These are phyloP conservation scores for Sparassis latifolia DNA, from an alignment of 1,284 basidiomycete genomes.

Conservation along the genomic window DNA sequence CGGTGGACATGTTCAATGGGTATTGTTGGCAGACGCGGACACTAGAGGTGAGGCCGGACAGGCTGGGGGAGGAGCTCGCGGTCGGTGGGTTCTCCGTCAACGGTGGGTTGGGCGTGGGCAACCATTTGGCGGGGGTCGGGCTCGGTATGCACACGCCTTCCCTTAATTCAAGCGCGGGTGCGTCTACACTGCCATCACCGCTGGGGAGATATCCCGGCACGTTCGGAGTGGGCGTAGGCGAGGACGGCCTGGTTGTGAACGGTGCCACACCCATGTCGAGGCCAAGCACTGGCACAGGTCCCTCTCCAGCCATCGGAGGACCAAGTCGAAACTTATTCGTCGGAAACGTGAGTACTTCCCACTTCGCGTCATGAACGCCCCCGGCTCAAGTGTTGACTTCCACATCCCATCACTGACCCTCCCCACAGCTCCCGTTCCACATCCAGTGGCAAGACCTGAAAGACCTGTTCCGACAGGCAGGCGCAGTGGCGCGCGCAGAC, in stretches of 20 bases:
- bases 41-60: conserved; percentile 83
- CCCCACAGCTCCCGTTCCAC: conserved; percentile 80
- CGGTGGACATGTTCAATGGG: conserved; percentile 87
- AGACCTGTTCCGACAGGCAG: conserved; percentile 85
- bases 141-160: neutral
- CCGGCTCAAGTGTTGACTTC: too few species aligned
- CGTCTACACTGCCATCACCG: neutral
- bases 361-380: neutral
- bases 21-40: conserved; percentile 90
- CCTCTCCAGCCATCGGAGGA: conserved; percentile 1
- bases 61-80: conserved; percentile 34
- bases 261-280: conserved; percentile 7
- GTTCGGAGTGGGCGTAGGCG: too few species aligned
- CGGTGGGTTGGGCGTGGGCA: neutral
- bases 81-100: neutral
- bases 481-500: conserved; percentile 83
- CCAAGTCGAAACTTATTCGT: conserved; percentile 60
- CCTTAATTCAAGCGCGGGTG: neutral
- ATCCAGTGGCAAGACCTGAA: conserved; percentile 98
- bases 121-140: neutral
- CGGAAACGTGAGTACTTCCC: conserved; percentile 39
- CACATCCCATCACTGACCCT: too few species aligned
- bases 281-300: conserved; percentile 11
- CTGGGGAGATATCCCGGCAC: neutral
- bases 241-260: too few species aligned